These are phyloP conservation scores for Plasmodium adleri DNA, from an alignment of 169 alveolate species.

Conservation along the genomic window DNA sequence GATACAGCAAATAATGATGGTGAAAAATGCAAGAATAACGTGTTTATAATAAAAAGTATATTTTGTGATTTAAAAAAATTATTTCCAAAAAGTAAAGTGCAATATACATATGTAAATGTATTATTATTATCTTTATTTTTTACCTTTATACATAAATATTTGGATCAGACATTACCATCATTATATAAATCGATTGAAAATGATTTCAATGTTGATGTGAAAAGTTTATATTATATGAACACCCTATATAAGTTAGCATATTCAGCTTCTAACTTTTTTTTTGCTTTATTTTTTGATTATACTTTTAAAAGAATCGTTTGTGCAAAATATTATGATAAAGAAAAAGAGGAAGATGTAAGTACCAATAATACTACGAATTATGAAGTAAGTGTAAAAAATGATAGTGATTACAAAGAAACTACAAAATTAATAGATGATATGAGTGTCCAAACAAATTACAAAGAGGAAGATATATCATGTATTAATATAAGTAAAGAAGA, in stretches of 20 bases:
- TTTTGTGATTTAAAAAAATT: constrained; percentile 27
- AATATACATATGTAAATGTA: constrained; percentile 53
- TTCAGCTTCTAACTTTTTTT: constrained; percentile 40
- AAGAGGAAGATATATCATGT: not conserved
- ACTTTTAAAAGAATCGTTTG: constrained; percentile 37
- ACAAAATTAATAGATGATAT: not conserved
- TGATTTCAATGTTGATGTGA: constrained; percentile 44
- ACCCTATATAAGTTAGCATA: constrained; percentile 51
- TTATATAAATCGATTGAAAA: constrained; percentile 68
- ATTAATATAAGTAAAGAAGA: not conserved
- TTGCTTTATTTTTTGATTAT: constrained; percentile 62
- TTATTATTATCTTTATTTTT: constrained; percentile 32
- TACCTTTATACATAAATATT: constrained; percentile 68
- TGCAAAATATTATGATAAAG: constrained; percentile 5
- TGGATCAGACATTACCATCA: constrained; percentile 70
- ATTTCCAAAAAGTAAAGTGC: constrained; percentile 51
- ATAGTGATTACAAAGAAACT: not conserved
- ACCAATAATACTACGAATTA: constrained; percentile 2
- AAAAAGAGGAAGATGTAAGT: not conserved
- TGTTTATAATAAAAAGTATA: not conserved
- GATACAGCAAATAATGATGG: not conserved
- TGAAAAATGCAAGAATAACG: constrained; percentile 27
- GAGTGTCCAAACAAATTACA: not conserved
- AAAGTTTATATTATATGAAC: constrained; percentile 52
- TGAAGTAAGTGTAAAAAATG: constrained; percentile 21